Conservation (phyloP, 768 basidiomycete species). For the Fomitopsis serialis region DNA sequence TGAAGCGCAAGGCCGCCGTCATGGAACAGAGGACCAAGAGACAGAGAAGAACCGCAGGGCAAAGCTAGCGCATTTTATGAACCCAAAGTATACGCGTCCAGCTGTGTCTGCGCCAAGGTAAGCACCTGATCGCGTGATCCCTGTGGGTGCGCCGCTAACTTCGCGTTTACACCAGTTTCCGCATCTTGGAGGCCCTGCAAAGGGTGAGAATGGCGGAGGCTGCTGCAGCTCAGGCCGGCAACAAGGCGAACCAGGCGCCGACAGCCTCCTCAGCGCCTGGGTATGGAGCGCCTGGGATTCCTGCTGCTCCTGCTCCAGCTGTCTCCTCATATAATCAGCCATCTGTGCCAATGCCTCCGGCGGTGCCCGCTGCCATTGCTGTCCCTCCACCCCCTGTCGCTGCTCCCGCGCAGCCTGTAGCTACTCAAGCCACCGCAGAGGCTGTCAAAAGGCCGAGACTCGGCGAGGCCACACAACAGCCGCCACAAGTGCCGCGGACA, state of each 20-base stretch:
- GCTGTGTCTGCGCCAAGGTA: slow-evolving; percentile 41
- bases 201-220: slow-evolving; percentile 7
- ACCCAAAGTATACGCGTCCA: slow-evolving; percentile 46
- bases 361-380: neutral
- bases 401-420: slow-evolving; percentile 5
- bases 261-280: neutral
- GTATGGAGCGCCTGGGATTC: neutral
- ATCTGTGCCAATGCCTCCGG: neutral
- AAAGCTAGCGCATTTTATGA: slow-evolving; percentile 80
- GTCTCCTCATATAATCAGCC: neutral
- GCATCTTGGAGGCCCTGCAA: slow-evolving; percentile 47
- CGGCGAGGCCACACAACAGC: neutral
- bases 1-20: slow-evolving; percentile 71
- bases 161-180: slow-evolving; percentile 37
- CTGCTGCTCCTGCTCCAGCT: neutral
- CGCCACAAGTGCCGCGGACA: slow-evolving; percentile 10
- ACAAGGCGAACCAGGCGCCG: slow-evolving; percentile 1
- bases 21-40: slow-evolving; percentile 71
- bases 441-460: slow-evolving; percentile 8
- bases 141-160: slow-evolving; percentile 2
- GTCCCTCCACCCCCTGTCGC: neutral
- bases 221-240: slow-evolving; percentile 1
- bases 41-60: slow-evolving; percentile 64
- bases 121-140: slow-evolving; percentile 3
- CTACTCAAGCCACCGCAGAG: neutral